Evolutionary conservation across 139 green algal genomes (phyloP).

Genomic region (Yamagishiella unicocca): DNA sequence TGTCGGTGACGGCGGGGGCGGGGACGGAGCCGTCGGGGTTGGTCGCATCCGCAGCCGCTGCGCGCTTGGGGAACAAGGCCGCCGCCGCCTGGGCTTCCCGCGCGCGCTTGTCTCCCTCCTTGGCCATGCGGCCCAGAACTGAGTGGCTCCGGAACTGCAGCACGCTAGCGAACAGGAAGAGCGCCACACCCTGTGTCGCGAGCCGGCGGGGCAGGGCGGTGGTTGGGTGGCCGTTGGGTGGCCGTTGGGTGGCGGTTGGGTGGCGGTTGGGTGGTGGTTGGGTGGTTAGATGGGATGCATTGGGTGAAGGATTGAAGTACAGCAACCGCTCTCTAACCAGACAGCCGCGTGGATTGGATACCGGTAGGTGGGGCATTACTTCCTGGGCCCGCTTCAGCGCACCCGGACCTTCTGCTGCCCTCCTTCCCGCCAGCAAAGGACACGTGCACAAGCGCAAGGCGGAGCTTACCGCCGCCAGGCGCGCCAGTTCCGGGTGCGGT

Average conservation of each 20-base stretch:
- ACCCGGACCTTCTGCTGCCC: neutral
- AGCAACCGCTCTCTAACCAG: too few species aligned
- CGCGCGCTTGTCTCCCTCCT: slow-evolving; percentile 26
- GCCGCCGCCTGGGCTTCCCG: neutral
- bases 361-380: too few species aligned
- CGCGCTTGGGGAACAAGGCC: neutral
- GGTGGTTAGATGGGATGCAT: too few species aligned
- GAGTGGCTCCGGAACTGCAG: slow-evolving; percentile 73
- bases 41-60: neutral
- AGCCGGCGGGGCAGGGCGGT: neutral
- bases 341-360: too few species aligned
- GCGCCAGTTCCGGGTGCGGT: neutral
- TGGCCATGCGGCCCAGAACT: slow-evolving; percentile 61
- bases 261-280: neutral
- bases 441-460: too few species aligned
- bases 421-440: too few species aligned
- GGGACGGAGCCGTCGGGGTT: neutral
- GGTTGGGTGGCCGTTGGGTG: neutral
- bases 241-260: neutral
- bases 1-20: neutral
- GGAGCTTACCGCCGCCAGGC: slow-evolving; percentile 11
- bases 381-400: too few species aligned
- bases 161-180: slow-evolving; percentile 66
- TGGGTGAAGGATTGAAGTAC: too few species aligned
- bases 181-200: slow-evolving; percentile 57